Conservation (phyloP, 2,329 filamentous ascomycete genomes). For the Hirsutella minnesotensis region DNA sequence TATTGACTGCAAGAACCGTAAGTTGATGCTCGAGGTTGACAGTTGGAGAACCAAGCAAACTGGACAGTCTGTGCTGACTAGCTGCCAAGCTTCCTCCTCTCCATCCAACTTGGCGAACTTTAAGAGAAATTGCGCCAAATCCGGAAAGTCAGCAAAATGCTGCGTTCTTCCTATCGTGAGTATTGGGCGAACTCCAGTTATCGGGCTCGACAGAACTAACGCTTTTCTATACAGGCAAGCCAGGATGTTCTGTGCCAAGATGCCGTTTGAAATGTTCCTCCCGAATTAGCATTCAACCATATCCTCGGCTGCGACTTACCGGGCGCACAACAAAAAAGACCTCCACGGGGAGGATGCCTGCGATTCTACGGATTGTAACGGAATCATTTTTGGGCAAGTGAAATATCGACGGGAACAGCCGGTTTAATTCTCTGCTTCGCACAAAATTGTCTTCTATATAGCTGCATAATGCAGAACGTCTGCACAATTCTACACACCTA, state of each 20-base stretch:
- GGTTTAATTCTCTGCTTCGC: neutral
- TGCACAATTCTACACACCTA: no score
- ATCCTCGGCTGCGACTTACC: no score
- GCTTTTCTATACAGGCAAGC: neutral
- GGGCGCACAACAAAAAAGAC: neutral
- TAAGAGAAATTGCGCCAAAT: neutral
- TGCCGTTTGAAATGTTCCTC: neutral
- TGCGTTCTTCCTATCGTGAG: constrained; percentile 5
- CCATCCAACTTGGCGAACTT: neutral
- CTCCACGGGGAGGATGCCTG: neutral
- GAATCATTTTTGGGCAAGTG: neutral
- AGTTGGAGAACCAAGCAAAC: neutral
- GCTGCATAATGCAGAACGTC: no score
- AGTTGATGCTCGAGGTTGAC: neutral
- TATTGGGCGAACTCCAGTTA: neutral
- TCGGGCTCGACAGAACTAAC: neutral
- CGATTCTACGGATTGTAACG: no score
- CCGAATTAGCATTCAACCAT: neutral
- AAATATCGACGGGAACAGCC: neutral
- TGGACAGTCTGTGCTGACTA: neutral
- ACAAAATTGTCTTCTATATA: neutral
- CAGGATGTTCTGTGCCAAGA: neutral
- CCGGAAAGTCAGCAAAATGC: neutral
- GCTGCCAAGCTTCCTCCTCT: neutral
- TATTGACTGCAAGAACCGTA: constrained; percentile 3